phyloP scores from a whole-genome alignment of 345 rosid species.

The Punica granatum region DNA sequence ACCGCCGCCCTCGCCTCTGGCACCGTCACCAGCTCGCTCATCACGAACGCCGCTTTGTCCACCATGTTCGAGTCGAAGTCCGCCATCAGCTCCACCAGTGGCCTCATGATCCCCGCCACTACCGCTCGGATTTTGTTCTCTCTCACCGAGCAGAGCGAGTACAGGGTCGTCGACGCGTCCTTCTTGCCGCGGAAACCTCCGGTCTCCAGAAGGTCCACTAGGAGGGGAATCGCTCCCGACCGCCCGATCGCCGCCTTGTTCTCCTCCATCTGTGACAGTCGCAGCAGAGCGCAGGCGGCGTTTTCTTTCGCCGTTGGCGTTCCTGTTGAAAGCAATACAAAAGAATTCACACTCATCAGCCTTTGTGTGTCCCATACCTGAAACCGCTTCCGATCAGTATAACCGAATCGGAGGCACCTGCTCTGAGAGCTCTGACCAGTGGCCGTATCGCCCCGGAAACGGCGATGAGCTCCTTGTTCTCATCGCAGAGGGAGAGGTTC shows the following conservation, averaged over 20 bases:
- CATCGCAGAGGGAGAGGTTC: conserved; percentile 90
- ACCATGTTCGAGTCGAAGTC: conserved; percentile 94
- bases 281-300: conserved; percentile 91
- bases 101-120: conserved; percentile 72
- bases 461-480: conserved; percentile 69
- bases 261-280: conserved; percentile 74
- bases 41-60: conserved; percentile 77
- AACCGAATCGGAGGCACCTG: conserved; percentile 5
- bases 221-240: conserved; percentile 78
- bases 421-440: conserved; percentile 56
- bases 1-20: conserved; percentile 63
- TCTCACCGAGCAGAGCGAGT: conserved; percentile 66
- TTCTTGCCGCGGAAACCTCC: conserved; percentile 81
- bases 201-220: conserved; percentile 55
- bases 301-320: conserved; percentile 78
- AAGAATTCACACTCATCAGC: not conserved
- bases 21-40: conserved; percentile 43
- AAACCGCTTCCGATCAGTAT: not conserved
- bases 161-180: conserved; percentile 87
- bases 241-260: conserved; percentile 82
- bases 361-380: not conserved
- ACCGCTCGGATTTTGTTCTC: conserved; percentile 86
- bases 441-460: conserved; percentile 86
- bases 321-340: conserved; percentile 22
- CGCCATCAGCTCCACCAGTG: conserved; percentile 85